phyloP scores from a whole-genome alignment of 2,329 filamentous ascomycete genomes.

The Helotiales sp. region DNA sequence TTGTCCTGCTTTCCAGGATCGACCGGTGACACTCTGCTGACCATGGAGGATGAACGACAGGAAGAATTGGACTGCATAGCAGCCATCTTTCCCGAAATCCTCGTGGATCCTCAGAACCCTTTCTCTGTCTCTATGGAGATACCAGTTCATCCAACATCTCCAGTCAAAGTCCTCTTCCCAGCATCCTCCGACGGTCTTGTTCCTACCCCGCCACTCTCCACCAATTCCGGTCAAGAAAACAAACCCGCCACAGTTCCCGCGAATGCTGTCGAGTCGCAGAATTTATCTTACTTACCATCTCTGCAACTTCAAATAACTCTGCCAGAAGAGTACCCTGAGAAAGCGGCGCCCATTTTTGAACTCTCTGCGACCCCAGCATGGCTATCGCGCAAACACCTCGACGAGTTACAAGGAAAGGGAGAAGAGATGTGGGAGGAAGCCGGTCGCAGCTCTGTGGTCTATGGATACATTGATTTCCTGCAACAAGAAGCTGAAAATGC shows the following conservation, averaged over 20 bases:
- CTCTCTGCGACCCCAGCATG: slow-evolving; percentile 62
- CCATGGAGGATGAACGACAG: slow-evolving; percentile 66
- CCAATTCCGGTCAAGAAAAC: slow-evolving; percentile 30
- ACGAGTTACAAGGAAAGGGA: slow-evolving; percentile 56
- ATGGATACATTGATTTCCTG: slow-evolving; percentile 66
- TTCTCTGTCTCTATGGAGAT: slow-evolving; percentile 59
- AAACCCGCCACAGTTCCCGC: slow-evolving; percentile 20
- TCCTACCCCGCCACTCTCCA: slow-evolving; percentile 38
- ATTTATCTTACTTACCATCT: slow-evolving; percentile 58
- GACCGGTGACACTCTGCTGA: slow-evolving; percentile 42
- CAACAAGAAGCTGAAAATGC: slow-evolving; percentile 63
- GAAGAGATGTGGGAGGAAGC: slow-evolving; percentile 65
- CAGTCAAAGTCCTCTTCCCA: slow-evolving; percentile 63
- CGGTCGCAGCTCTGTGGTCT: slow-evolving; percentile 63
- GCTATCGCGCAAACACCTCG: slow-evolving; percentile 56
- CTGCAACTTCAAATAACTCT: slow-evolving; percentile 59
- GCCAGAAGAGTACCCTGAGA: slow-evolving; percentile 62
- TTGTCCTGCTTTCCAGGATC: slow-evolving; percentile 35
- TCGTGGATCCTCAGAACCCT: slow-evolving; percentile 48
- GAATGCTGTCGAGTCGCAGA: slow-evolving; percentile 36
- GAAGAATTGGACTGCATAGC: slow-evolving; percentile 64
- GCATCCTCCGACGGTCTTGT: slow-evolving; percentile 48
- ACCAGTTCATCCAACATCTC: slow-evolving; percentile 58
- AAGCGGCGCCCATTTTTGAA: slow-evolving; percentile 54
- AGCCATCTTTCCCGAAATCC: slow-evolving; percentile 72